Evolutionary conservation across 768 basidiomycete genomes (phyloP).

Genomic region (Phaeotremella fagi): DNA sequence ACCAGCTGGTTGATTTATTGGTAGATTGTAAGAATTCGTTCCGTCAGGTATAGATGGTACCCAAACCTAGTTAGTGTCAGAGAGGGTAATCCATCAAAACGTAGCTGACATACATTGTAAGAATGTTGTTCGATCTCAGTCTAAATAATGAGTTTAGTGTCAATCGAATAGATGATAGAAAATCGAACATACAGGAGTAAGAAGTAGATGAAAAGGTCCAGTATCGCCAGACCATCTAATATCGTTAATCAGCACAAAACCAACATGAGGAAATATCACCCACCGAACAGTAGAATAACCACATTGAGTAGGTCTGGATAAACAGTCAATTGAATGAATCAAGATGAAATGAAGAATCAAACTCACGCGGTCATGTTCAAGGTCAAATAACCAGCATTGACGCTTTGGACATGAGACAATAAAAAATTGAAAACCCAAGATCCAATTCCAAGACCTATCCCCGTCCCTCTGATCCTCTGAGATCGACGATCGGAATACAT

Average conservation of each 20-base stretch:
- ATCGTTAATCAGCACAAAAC: neutral
- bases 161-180: neutral
- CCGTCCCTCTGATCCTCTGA: no score
- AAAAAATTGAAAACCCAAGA: no score
- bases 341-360: neutral
- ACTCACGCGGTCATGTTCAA: slow-evolving; percentile 29
- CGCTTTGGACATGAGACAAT: no score
- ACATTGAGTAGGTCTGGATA: slow-evolving; percentile 20
- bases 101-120: slow-evolving; percentile 30
- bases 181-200: slow-evolving; percentile 33
- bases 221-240: slow-evolving; percentile 37
- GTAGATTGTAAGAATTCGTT: slow-evolving; percentile 18
- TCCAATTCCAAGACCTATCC: no score
- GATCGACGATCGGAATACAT: no score
- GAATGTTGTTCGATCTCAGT: slow-evolving; percentile 33
- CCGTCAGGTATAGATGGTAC: slow-evolving; percentile 24
- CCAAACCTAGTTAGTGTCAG: slow-evolving; percentile 28
- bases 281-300: slow-evolving; percentile 20
- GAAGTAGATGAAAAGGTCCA: slow-evolving; percentile 40
- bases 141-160: slow-evolving; percentile 3
- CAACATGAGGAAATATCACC: neutral
- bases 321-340: no score
- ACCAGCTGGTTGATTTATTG: slow-evolving; percentile 30
- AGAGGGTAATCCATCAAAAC: neutral
- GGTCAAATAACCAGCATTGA: slow-evolving; percentile 18